Percentiles rank a stretch among this genome's conserved stretches.
Conservation (phyloP, 1,139 yeast species). For the Geotrichum reessii region DNA sequence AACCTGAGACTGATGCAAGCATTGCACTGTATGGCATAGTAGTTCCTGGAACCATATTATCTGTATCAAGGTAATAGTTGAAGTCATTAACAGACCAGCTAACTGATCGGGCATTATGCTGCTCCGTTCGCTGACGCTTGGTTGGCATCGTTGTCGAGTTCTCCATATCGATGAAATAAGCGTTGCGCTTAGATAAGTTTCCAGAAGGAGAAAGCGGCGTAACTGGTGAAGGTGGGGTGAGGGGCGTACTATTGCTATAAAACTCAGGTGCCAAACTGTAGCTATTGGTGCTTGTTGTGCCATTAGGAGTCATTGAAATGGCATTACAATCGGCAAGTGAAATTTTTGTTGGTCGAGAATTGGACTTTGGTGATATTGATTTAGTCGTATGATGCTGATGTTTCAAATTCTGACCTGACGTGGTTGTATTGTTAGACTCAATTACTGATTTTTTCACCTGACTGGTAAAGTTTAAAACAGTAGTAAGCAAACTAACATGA, state of each 20-base stretch:
- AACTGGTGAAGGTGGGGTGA: background rate
- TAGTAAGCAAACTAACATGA: conserved; percentile 5
- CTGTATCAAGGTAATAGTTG: background rate
- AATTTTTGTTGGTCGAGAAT: background rate
- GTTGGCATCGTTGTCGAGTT: background rate
- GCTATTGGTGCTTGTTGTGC: background rate
- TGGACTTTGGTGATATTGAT: background rate
- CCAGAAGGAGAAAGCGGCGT: background rate
- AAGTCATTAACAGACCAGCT: background rate
- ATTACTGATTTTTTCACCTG: conserved; percentile 3
- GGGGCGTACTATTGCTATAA: background rate
- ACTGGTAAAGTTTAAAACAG: conserved; percentile 12
- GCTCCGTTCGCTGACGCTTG: background rate
- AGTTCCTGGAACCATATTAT: background rate
- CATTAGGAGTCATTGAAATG: background rate
- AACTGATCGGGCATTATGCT: background rate
- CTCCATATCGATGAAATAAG: background rate
- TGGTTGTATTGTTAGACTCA: background rate
- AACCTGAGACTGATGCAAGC: background rate
- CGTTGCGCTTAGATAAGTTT: background rate
- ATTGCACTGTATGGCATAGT: background rate
- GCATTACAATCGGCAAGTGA: background rate
- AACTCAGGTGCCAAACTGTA: background rate
- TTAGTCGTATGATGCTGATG: background rate
- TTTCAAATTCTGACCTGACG: background rate